Evolutionary conservation across 2,329 filamentous ascomycete genomes (phyloP).

Genomic region (Fusarium beomiforme): DNA sequence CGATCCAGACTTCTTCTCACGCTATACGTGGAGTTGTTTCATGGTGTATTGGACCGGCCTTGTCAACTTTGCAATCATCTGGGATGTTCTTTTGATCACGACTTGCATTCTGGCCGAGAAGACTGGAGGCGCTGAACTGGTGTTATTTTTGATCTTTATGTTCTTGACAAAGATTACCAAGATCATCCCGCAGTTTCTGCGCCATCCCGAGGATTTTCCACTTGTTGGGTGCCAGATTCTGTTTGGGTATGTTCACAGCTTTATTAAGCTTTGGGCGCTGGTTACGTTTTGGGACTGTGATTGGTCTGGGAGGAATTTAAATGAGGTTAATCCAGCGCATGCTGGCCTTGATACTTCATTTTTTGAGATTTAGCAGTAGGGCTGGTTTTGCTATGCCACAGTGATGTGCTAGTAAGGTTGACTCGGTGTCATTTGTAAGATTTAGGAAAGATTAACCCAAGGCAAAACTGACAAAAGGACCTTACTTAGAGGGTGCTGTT

Average conservation of each 20-base stretch:
- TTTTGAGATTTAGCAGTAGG: not conserved
- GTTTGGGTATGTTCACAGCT: conserved; percentile 67
- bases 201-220: conserved; percentile 61
- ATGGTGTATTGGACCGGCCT: conserved; percentile 65
- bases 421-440: no score
- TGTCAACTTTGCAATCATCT: conserved; percentile 65
- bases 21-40: conserved; percentile 59
- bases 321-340: conserved; percentile 22
- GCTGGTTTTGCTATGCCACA: no score
- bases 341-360: conserved; percentile 23
- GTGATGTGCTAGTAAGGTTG: no score
- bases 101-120: conserved; percentile 32
- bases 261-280: conserved; percentile 66
- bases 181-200: conserved; percentile 61
- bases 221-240: conserved; percentile 60
- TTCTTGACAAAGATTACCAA: conserved; percentile 67
- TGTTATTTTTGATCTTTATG: conserved; percentile 55
- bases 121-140: not conserved
- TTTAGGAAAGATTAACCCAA: no score
- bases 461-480: no score
- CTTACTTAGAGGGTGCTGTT: no score
- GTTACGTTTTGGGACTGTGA: conserved; percentile 60
- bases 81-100: conserved; percentile 57
- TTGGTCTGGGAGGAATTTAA: conserved; percentile 51
- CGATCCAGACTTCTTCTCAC: conserved; percentile 47